Evolutionary conservation across 768 basidiomycete genomes (phyloP), one percentile per base, ranked within the genome.

Genomic region (Pleurotus djamor): DNA sequence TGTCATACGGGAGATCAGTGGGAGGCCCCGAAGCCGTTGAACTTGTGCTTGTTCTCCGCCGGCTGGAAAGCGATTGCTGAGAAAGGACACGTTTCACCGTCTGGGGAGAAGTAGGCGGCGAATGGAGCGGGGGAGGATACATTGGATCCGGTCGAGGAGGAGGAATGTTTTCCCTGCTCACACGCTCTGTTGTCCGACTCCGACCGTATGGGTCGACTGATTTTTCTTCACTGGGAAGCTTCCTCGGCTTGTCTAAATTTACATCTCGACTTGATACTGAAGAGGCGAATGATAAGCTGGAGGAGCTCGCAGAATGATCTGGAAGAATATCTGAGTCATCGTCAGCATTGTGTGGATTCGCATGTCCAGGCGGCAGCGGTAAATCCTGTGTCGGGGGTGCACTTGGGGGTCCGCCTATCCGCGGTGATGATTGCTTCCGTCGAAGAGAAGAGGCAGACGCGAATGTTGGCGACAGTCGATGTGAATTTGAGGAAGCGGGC

Each of bases 41-140:
- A 14, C 54, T 56, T 14, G 54, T 32, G n/a, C 54, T 56, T 10
- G 54, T 56, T n/a, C 54, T 37, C 28, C 68, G 69, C 64, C 75
- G 78, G 41, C 37, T 44, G 38, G 68, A 68, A 41, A 88, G 72
- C 52, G 81, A 84, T 63, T 83, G 80, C 59, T 87, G 83, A 10
- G 87, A 88, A 16, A 80, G 58, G 4, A 80, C 79, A 64, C 85
- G 86, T 69, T 80, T 86, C 58, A 83, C 68, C 12, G 73, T 74
- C 35, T 71, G 74, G 21, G 73, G 65, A 12, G 72, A 66, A 49
- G 65, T 50, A 37, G 64, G 61, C 16, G 66, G 65, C 52, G 66
- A 63, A 52, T 63, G 61, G 13, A 61, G 47, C 33, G 54, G 17
- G 52, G 60, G 67, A 32, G 60, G 64, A 59, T 54, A 37, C 41